These are phyloP conservation scores for Schwanniomyces etchellsii DNA, from an alignment of 1,139 yeast species.

Conservation along the genomic window DNA sequence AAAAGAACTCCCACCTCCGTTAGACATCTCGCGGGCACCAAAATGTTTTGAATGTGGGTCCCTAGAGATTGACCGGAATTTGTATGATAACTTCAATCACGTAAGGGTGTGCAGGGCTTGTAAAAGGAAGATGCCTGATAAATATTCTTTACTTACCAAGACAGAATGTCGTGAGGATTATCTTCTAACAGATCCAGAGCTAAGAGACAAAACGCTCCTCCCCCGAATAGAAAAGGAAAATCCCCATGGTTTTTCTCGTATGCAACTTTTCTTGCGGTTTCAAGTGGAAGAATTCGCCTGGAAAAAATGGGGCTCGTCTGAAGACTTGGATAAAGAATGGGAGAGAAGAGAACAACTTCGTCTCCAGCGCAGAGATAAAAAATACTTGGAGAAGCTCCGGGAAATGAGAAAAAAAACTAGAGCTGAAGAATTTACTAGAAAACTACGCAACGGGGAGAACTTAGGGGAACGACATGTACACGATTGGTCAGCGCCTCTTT, in stretches of 20 bases:
- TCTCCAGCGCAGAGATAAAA: constrained; percentile 69
- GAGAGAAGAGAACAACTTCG: constrained; percentile 72
- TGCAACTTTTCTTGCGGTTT: constrained; percentile 85
- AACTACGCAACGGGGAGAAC: constrained; percentile 52
- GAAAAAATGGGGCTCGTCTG: constrained; percentile 92
- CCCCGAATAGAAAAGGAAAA: constrained; percentile 86
- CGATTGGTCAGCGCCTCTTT: constrained; percentile 65
- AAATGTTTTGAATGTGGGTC: constrained; percentile 78
- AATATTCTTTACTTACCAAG: constrained; percentile 84
- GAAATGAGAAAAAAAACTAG: constrained; percentile 90
- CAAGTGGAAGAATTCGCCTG: constrained; percentile 92
- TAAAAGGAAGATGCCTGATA: constrained; percentile 69
- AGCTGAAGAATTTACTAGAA: constrained; percentile 83
- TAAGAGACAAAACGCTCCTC: constrained; percentile 61
- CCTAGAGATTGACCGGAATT: constrained; percentile 70
- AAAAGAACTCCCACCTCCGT: constrained; percentile 61
- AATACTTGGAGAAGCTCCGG: constrained; percentile 64
- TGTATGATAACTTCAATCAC: constrained; percentile 60
- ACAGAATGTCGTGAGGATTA: constrained; percentile 95
- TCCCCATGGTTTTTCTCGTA: constrained; percentile 89
- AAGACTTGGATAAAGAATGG: constrained; percentile 89
- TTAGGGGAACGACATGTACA: constrained; percentile 61
- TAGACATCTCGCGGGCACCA: constrained; percentile 66
- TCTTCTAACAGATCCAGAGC: constrained; percentile 85
- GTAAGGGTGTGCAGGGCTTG: constrained; percentile 77